Base-by-base conservation (phyloP, 2,329 filamentous ascomycete genomes). In the Penicillium sp. region DNA sequence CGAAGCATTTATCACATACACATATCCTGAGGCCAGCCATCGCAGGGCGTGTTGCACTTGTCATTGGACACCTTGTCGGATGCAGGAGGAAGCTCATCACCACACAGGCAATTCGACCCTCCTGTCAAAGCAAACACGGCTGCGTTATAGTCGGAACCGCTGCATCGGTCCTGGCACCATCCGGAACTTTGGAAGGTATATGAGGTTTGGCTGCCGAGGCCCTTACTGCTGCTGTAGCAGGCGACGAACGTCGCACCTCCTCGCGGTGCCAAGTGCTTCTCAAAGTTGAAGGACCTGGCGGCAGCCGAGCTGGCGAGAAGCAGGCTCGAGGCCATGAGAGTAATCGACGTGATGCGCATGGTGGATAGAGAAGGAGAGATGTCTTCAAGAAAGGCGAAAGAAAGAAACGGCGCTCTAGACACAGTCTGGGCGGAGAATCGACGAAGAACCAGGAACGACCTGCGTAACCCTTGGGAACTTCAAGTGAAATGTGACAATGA, bases 41-140 rank as follows among this genome's bases (percentile, higher is more conserved):
- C 76, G 68, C 91, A 96, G 0, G 76, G 66, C 25, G 78, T 79
- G 64, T 82, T 77, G 74, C 91, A 96, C 14, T 83, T 73, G 7
- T 67, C 68, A 64, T 86, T 80, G 40, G 79, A 74, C 6, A 83
- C 79, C 53, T 85, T 67, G 36, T 75, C 74, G 14, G 74, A 74
- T 35, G 75, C 63, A 14, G 84, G 76, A 0, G 91, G 91, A 43
- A 92, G 79, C 52, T 78, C 71, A 56, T 83, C 74, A 53, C 90
- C 91, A 64, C 91, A 95, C 64, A 78, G 89, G 73, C 91, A 96
- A 57, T 83, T 72, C 16, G 78, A 76, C 14, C 81, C 81, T 16
- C 79, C 78, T 7, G 79, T 81, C 40, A 89, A 73, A 28, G 79
- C 89, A 63, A 86, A 82, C 7, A 90, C 87, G 1, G 78, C 75